These are phyloP conservation scores for Epichloe typhina DNA, from an alignment of 2,329 filamentous ascomycete genomes.

Conservation along the genomic window DNA sequence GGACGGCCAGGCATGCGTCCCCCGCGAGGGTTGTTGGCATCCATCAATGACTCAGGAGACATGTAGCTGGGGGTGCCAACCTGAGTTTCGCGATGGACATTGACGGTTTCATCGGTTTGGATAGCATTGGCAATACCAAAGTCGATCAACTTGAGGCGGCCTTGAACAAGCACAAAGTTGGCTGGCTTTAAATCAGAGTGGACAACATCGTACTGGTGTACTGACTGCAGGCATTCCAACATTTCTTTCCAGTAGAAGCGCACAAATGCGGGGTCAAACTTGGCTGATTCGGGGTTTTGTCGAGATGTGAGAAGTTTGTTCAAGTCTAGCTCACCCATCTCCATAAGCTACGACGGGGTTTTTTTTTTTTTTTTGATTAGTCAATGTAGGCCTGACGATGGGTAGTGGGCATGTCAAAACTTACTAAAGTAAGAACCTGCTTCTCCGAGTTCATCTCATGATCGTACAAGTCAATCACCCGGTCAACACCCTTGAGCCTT, in stretches of 20 bases:
- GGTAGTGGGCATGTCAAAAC: conserved; percentile 18
- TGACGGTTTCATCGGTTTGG: conserved; percentile 87
- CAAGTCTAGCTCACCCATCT: conserved; percentile 89
- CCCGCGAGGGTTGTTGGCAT: conserved; percentile 58
- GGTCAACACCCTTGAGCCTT: conserved; percentile 70
- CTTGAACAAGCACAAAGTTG: conserved; percentile 89
- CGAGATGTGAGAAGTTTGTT: conserved; percentile 69
- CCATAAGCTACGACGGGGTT: conserved; percentile 58
- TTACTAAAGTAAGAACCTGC: conserved; percentile 70
- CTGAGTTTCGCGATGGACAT: conserved; percentile 90
- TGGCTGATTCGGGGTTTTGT: conserved; percentile 57
- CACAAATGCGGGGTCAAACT: conserved; percentile 79
- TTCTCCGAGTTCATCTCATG: conserved; percentile 91
- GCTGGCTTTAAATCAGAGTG: conserved; percentile 95
- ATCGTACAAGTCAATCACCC: conserved; percentile 82
- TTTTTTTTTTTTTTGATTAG: not conserved
- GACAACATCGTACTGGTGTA: conserved; percentile 84
- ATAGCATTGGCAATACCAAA: conserved; percentile 98
- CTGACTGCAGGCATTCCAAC: conserved; percentile 84
- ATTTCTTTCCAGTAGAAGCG: conserved; percentile 99
- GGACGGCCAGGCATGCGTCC: conserved; percentile 29
- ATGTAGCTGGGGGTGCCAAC: conserved; percentile 95
- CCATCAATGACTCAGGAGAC: conserved; percentile 87
- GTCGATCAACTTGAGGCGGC: conserved; percentile 88
- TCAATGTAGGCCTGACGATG: not conserved